A percentile compares a stretch with the other conserved stretches of the same genome.
Conservation (phyloP, 208 protist genomes). For the Porcisia hertigi region DNA sequence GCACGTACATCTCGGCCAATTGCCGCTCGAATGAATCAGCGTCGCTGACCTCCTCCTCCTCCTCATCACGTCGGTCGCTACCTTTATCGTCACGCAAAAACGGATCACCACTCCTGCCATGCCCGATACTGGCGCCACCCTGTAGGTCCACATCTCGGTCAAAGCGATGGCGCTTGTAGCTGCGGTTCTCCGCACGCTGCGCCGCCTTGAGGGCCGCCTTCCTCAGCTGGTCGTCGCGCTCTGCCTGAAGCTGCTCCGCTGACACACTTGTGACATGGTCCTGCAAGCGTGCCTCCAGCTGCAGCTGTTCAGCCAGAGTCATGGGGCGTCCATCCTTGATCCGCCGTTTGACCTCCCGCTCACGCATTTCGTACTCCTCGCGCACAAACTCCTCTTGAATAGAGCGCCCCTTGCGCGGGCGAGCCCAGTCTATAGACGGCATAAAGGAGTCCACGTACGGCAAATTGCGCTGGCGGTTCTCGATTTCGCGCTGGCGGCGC, state of each 20-base stretch:
- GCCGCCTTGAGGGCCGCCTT: slow-evolving; percentile 38
- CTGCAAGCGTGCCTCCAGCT: slow-evolving; percentile 68
- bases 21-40: slow-evolving; percentile 30
- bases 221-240: slow-evolving; percentile 53
- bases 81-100: slow-evolving; percentile 10
- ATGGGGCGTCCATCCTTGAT: slow-evolving; percentile 74
- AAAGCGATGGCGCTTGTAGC: slow-evolving; percentile 20
- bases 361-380: slow-evolving; percentile 72
- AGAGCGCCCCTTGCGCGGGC: slow-evolving; percentile 41
- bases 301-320: slow-evolving; percentile 83
- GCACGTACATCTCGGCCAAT: slow-evolving; percentile 29
- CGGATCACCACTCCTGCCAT: slow-evolving; percentile 6
- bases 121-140: neutral
- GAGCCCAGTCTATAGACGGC: slow-evolving; percentile 73
- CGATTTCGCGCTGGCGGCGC: slow-evolving; percentile 41
- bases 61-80: neutral
- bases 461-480: slow-evolving; percentile 45
- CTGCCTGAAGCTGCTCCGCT: slow-evolving; percentile 52
- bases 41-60: slow-evolving; percentile 12
- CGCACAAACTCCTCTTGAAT: slow-evolving; percentile 77
- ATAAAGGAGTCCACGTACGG: slow-evolving; percentile 48
- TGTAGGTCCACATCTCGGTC: slow-evolving; percentile 28
- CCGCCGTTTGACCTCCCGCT: slow-evolving; percentile 69
- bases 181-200: slow-evolving; percentile 28
- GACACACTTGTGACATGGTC: slow-evolving; percentile 52